Conservation (phyloP, 106 monocot species). For the Gastrodia elata region DNA sequence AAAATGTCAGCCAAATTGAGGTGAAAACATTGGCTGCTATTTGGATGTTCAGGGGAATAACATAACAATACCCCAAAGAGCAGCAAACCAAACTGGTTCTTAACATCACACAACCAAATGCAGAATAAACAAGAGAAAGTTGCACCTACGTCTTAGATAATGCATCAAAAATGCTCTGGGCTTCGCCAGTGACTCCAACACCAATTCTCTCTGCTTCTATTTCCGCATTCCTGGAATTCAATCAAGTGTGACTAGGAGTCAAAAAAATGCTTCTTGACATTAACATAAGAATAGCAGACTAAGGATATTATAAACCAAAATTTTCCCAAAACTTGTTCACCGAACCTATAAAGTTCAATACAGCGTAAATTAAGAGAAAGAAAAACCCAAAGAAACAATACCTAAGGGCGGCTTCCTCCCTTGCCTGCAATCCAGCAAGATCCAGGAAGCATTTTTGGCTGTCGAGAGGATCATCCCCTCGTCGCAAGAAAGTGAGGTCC, state of each 20-base stretch:
- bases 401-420: slow-evolving; percentile 78
- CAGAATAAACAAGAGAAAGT: neutral
- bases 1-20: too few species aligned
- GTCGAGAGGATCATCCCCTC: slow-evolving; percentile 65
- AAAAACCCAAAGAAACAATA: slow-evolving; percentile 5
- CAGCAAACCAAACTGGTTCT: too few species aligned
- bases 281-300: neutral
- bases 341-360: neutral
- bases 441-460: slow-evolving; percentile 56
- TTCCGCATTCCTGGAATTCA: slow-evolving; percentile 70
- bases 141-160: slow-evolving; percentile 81
- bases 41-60: too few species aligned
- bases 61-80: too few species aligned
- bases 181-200: slow-evolving; percentile 74
- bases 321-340: neutral
- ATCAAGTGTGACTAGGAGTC: neutral
- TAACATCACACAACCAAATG: neutral
- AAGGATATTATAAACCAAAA: neutral
- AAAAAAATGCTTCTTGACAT: neutral
- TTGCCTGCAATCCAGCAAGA: slow-evolving; percentile 45
- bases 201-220: slow-evolving; percentile 86
- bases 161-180: slow-evolving; percentile 89
- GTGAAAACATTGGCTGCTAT: too few species aligned
- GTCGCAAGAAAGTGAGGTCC: slow-evolving; percentile 44
- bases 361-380: neutral